A percentile compares a stretch with the other conserved stretches of the same genome.
These are phyloP conservation scores for Durio zibethinus DNA, from an alignment of 345 rosid species.

Conservation along the genomic window DNA sequence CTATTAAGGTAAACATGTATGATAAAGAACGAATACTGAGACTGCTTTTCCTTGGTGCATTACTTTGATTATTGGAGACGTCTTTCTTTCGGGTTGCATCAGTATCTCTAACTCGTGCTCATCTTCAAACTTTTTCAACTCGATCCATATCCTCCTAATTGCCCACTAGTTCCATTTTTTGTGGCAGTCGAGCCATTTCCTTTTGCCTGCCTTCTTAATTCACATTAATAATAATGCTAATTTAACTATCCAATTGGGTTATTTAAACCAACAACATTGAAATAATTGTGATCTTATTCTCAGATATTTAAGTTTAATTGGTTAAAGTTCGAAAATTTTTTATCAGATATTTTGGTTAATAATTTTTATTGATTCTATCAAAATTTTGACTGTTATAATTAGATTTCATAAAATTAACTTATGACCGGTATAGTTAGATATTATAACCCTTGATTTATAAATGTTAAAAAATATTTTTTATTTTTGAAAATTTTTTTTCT, in stretches of 20 bases:
- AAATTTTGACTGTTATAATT: no score
- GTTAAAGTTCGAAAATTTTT: no score
- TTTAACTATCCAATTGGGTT: background rate
- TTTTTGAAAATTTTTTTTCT: no score
- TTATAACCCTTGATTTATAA: no score
- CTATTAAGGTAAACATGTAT: constrained; percentile 23
- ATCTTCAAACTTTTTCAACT: constrained; percentile 19
- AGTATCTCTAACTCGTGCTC: constrained; percentile 39
- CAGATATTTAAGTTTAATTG: no score
- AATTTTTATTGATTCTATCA: no score
- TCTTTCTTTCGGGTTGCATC: constrained; percentile 20
- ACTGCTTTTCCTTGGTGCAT: constrained; percentile 19
- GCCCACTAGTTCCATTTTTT: constrained; percentile 29
- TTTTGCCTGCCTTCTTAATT: background rate
- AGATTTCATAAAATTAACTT: no score
- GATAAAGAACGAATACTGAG: background rate
- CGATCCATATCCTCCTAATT: constrained; percentile 24
- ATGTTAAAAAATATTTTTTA: no score
- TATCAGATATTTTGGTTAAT: no score
- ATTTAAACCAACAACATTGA: background rate
- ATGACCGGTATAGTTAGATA: no score
- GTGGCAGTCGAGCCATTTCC: constrained; percentile 12
- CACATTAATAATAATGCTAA: background rate
- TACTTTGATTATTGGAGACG: constrained; percentile 30
- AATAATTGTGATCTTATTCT: background rate